A percentile compares a stretch with the other conserved stretches of the same genome.
Conservation (phyloP, 768 basidiomycete species). For the Lactarius hatsudake region DNA sequence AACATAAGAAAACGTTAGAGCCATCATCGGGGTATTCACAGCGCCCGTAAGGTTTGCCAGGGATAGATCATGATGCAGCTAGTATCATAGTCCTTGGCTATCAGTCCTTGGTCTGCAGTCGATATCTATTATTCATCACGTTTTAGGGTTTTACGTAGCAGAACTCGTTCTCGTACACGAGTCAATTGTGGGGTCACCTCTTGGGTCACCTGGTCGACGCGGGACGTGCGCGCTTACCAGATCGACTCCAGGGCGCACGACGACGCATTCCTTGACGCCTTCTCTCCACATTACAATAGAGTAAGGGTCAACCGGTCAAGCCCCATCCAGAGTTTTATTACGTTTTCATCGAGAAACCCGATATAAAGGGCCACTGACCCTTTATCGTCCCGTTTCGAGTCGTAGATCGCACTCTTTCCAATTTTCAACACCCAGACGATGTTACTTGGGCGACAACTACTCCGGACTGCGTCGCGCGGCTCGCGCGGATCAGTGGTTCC, state of each 20-base stretch:
- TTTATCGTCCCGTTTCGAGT: neutral
- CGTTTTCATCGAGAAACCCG: neutral
- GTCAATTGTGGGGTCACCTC: neutral
- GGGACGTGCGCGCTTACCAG: neutral
- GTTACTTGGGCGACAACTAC: constrained; percentile 6
- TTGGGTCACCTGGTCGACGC: neutral
- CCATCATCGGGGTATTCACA: neutral
- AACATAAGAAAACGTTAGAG: neutral
- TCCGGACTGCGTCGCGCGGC: neutral
- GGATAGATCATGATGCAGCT: too few relatives aligned
- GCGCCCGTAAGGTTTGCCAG: neutral
- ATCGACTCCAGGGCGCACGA: neutral
- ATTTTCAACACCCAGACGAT: neutral
- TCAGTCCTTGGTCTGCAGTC: too few relatives aligned
- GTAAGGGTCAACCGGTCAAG: neutral
- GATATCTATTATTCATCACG: too few relatives aligned
- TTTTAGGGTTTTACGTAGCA: too few relatives aligned
- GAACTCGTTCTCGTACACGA: too few relatives aligned
- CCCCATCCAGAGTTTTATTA: neutral
- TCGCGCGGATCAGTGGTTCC: neutral
- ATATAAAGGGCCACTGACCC: neutral
- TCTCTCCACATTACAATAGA: neutral
- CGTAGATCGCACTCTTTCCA: neutral
- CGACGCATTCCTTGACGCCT: neutral
- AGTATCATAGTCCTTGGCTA: too few relatives aligned